phyloP scores from a whole-genome alignment of 495 filamentous ascomycete genomes.

The Penicillium nucicola region DNA sequence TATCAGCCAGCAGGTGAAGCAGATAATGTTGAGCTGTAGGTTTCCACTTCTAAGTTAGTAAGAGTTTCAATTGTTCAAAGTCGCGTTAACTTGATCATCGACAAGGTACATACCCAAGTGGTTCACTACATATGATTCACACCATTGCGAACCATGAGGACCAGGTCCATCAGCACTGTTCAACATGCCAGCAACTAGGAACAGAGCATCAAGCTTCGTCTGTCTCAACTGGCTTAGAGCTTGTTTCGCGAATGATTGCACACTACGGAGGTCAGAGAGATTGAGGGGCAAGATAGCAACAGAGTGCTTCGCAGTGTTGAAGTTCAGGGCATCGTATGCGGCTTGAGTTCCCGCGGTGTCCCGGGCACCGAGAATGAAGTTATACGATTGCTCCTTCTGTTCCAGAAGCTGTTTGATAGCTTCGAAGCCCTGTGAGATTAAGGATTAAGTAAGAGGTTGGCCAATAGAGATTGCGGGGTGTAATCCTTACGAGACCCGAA shows the following conservation, averaged over 20 bases:
- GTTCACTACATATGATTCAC: constrained; percentile 22
- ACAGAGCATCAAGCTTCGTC: constrained; percentile 16
- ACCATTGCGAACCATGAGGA: constrained; percentile 28
- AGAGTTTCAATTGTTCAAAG: too few relatives aligned
- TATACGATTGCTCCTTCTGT: constrained; percentile 17
- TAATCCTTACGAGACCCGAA: constrained; percentile 21
- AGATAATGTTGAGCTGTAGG: constrained; percentile 28
- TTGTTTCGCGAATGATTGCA: constrained; percentile 22
- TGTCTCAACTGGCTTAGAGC: constrained; percentile 17
- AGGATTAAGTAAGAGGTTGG: too few relatives aligned
- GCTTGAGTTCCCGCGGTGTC: constrained; percentile 17
- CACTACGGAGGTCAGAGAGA: constrained; percentile 19
- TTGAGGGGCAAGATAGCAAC: constrained; percentile 23
- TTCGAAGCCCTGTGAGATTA: constrained; percentile 26
- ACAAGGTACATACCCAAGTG: constrained; percentile 21
- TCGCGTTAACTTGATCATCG: too few relatives aligned
- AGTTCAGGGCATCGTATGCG: constrained; percentile 20
- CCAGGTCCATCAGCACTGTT: constrained; percentile 19
- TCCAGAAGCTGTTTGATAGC: constrained; percentile 26
- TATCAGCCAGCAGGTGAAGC: constrained; percentile 21
- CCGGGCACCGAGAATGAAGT: constrained; percentile 27
- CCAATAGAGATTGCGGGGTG: background rate
- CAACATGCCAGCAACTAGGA: constrained; percentile 19
- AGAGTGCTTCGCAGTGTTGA: constrained; percentile 17
- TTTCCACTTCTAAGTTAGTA: background rate